These are phyloP conservation scores for Erodium chrysanthum DNA, from an alignment of 441 rosid genomes.

Conservation along the genomic window DNA sequence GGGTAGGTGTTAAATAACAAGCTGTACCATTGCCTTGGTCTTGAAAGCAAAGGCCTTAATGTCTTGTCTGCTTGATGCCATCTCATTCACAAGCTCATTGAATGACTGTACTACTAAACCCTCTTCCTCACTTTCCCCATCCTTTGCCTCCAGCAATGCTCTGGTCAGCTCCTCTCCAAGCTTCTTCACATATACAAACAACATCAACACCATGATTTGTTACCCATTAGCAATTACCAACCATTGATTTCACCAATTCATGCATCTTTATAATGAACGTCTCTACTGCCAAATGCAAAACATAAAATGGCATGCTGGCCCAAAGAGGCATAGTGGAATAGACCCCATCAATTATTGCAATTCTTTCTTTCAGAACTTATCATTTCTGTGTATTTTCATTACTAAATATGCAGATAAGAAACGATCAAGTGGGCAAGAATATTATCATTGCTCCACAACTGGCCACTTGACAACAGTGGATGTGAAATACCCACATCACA, in stretches of 20 bases:
- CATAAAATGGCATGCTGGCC: neutral
- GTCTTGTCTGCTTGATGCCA: slow-evolving; percentile 52
- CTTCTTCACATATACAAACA: slow-evolving; percentile 39
- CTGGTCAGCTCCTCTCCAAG: slow-evolving; percentile 67
- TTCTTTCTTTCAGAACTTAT: neutral
- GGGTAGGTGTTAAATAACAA: neutral
- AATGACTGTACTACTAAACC: slow-evolving; percentile 47
- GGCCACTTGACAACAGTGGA: slow-evolving; percentile 26
- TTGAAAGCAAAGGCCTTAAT: slow-evolving; percentile 62
- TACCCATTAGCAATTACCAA: neutral
- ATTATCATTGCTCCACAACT: slow-evolving; percentile 26
- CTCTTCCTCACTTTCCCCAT: slow-evolving; percentile 29
- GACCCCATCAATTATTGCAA: slow-evolving; percentile 5
- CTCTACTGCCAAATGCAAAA: neutral
- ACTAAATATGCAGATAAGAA: neutral
- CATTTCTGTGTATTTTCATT: neutral
- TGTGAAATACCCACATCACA: slow-evolving; percentile 16
- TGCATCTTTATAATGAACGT: slow-evolving; percentile 8
- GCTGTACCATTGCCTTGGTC: slow-evolving; percentile 65
- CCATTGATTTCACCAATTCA: slow-evolving; percentile 17
- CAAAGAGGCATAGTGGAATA: slow-evolving; percentile 3
- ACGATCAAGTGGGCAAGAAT: slow-evolving; percentile 16
- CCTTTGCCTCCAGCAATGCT: slow-evolving; percentile 61
- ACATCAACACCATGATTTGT: neutral
- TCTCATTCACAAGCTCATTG: slow-evolving; percentile 60